Percentiles rank a stretch among this genome's conserved stretches.
These are phyloP conservation scores for Cyclospora cayetanensis DNA, from an alignment of 169 alveolate genomes.

Conservation along the genomic window DNA sequence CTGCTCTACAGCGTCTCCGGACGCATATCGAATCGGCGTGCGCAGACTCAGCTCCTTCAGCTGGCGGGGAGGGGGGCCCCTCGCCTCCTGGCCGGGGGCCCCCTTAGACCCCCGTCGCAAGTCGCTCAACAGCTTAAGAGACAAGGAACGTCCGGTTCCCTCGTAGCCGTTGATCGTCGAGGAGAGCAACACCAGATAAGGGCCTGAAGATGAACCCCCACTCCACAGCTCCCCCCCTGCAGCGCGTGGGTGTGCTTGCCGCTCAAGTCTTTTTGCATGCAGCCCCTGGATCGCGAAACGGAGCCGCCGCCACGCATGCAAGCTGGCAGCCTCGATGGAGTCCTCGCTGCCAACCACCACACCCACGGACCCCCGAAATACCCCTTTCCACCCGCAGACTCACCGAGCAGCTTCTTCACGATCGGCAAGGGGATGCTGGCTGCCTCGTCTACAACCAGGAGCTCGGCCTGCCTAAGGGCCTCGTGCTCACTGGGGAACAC, in stretches of 20 bases:
- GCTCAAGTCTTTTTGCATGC: background rate
- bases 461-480: constrained; percentile 87
- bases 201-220: constrained; percentile 78
- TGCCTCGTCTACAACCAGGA: constrained; percentile 99
- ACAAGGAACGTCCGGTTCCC: constrained; percentile 99
- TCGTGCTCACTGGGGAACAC: constrained; percentile 4
- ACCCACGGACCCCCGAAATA: no score
- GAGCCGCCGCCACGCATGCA: no score
- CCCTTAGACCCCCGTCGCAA: constrained; percentile 78
- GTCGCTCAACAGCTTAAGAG: constrained; percentile 95
- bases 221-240: no score
- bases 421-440: constrained; percentile 99
- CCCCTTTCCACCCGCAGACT: no score
- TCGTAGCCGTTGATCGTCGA: constrained; percentile 99
- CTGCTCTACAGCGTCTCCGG: constrained; percentile 96
- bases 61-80: background rate
- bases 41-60: constrained; percentile 84
- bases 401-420: constrained; percentile 92
- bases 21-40: constrained; percentile 98
- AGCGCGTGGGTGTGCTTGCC: background rate
- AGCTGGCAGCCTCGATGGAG: no score
- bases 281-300: no score
- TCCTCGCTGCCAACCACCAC: no score
- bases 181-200: constrained; percentile 95
- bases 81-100: background rate